Percentiles rank a stretch among this genome's conserved stretches.
These are phyloP conservation scores for Fusarium kyushuense DNA, from an alignment of 2,329 filamentous ascomycete species.

Conservation along the genomic window DNA sequence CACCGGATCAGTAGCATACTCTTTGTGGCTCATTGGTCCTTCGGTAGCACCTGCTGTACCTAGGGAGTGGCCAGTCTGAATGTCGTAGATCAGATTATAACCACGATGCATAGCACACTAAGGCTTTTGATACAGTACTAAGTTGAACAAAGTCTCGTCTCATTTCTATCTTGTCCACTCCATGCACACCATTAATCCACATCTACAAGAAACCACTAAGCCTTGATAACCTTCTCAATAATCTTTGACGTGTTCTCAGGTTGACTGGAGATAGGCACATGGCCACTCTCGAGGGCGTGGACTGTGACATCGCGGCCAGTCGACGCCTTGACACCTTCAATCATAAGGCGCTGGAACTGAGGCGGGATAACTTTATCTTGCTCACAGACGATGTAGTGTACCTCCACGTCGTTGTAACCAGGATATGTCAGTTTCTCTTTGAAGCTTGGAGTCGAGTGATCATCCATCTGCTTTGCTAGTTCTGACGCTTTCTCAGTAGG, in stretches of 20 bases:
- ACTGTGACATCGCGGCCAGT: constrained; percentile 5
- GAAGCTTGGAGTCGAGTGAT: constrained; percentile 33
- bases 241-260: constrained; percentile 11
- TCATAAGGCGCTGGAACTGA: constrained; percentile 16
- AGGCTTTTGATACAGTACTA: too few relatives aligned
- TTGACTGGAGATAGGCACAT: constrained; percentile 11
- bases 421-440: constrained; percentile 28
- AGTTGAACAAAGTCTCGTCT: accelerated
- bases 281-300: constrained; percentile 7
- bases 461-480: constrained; percentile 15
- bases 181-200: too few relatives aligned
- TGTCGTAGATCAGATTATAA: too few relatives aligned
- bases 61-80: too few relatives aligned
- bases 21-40: too few relatives aligned
- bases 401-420: constrained; percentile 34
- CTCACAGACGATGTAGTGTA: constrained; percentile 33
- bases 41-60: too few relatives aligned
- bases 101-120: too few relatives aligned
- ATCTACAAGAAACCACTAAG: not conserved
- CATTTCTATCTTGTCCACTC: not conserved
- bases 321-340: constrained; percentile 13
- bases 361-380: constrained; percentile 16
- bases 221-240: constrained; percentile 13
- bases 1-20: too few relatives aligned
- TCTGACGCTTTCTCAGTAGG: constrained; percentile 13